phyloP scores from a whole-genome alignment of 2,329 filamentous ascomycete genomes.

The Ophiostoma sp. region DNA sequence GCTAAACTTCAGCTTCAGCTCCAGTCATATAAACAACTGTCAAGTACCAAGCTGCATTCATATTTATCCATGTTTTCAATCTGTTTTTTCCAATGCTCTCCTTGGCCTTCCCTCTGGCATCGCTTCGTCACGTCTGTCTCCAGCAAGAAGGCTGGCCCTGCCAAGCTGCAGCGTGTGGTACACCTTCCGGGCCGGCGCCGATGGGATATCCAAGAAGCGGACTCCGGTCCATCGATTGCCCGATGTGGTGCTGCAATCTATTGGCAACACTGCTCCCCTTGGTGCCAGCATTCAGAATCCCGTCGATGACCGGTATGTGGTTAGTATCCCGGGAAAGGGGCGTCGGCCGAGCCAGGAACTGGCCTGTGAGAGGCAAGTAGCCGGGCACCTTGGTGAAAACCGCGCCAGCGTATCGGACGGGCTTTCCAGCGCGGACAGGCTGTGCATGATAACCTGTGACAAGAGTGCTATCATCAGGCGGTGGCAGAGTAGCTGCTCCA shows the following conservation, averaged over 20 bases:
- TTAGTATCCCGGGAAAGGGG: not conserved
- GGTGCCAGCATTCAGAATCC: not conserved
- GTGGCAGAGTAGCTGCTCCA: not conserved
- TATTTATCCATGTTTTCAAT: not conserved
- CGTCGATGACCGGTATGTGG: not conserved
- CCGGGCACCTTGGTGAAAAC: conserved; percentile 23
- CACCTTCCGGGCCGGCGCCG: conserved; percentile 39
- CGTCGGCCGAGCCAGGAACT: conserved; percentile 15
- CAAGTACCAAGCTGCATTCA: not conserved
- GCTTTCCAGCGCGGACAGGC: conserved; percentile 1
- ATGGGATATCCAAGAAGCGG: conserved; percentile 37
- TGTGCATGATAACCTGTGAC: not conserved
- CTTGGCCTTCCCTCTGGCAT: no score
- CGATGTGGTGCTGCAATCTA: not conserved
- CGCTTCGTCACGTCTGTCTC: not conserved
- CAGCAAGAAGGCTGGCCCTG: conserved; percentile 17
- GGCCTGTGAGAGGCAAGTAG: conserved; percentile 21
- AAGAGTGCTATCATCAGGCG: no score
- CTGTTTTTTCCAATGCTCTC: conserved; percentile 2
- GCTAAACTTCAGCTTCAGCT: not conserved
- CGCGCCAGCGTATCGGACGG: conserved; percentile 18
- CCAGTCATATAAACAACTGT: not conserved
- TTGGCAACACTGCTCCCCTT: not conserved
- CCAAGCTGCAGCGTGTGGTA: conserved; percentile 22
- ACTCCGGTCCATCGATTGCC: not conserved